phyloP scores from a whole-genome alignment of 345 rosid species.

The Populus ilicifolia region DNA sequence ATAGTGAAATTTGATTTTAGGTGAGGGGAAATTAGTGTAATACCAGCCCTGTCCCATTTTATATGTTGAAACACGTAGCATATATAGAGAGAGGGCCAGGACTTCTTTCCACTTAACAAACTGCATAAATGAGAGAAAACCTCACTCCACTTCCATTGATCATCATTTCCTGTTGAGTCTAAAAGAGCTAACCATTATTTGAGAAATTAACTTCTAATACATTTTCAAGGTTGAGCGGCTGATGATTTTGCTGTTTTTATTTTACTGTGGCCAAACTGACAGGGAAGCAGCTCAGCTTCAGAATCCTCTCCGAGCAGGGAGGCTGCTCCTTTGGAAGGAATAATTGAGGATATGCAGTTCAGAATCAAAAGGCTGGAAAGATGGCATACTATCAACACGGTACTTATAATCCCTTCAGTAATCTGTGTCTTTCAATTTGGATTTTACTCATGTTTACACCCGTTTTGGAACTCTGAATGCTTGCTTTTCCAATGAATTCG shows the following conservation, averaged over 20 bases:
- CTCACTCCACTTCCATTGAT: background rate
- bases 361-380: slow-evolving; percentile 85
- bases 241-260: background rate
- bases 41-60: background rate
- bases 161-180: background rate
- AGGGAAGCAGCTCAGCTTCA: slow-evolving; percentile 70
- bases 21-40: background rate
- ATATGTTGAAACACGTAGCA: background rate
- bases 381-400: slow-evolving; percentile 93
- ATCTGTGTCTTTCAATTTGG: background rate
- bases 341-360: slow-evolving; percentile 87
- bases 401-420: slow-evolving; percentile 17
- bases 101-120: background rate
- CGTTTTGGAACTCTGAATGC: background rate
- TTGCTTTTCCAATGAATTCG: background rate
- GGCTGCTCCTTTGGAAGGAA: slow-evolving; percentile 54
- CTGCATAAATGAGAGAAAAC: background rate
- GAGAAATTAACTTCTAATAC: background rate
- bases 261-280: slow-evolving; percentile 15
- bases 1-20: background rate
- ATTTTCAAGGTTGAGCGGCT: background rate
- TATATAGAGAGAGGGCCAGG: background rate
- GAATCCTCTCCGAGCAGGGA: slow-evolving; percentile 80
- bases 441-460: background rate
- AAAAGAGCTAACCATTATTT: background rate